Base-by-base conservation (phyloP, 2,329 filamentous ascomycete species). In the Hypoxylon sp. region DNA sequence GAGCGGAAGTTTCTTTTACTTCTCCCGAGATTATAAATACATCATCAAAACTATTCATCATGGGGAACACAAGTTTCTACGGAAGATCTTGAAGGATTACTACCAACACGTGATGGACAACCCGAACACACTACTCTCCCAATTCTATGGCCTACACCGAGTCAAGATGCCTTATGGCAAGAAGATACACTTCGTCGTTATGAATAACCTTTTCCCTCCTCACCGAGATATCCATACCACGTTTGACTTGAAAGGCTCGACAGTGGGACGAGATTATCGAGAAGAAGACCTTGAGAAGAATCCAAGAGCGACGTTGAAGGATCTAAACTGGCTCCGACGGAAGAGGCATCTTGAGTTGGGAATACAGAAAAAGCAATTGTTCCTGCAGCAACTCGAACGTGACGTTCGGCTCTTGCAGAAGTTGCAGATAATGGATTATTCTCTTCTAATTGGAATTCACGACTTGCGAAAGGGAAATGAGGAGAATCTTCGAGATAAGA, bases 21-120 rank as follows among this genome's bases (percentile, higher is more conserved):
- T 98, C 83, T 98, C 96, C 52, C 88, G 96, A 76, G 96, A 99
- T 82, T 99, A 99, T 87, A 98, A 98, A 82, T 99, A 99, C 83
- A 99, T 99, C 82, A 99, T 99, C 88, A 99, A 99, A 83, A 99
- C 96, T 22, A 98, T 99, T 74, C 96, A 99, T 79, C 96, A 98
- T 76, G 90, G 90, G 74, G 96, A 99, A 81, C 93, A 95, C 84
- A 94, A 94, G 76, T 94, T 95, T 71, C 85, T 97, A 53, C 87
- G 93, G 57, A 94, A 91, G 80, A 92, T 95, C 64, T 84, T 97
- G 63, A 93, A 91, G 78, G 93, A 98, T 68, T 99, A 99, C 81
- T 98, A 98, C 82, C 85, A 92, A 63, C 96, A 99, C 79, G 94
- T 98, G 72, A 90, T 90, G 75, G 88, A 94, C 37, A 98, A 99